phyloP scores from a whole-genome alignment of 2,329 filamentous ascomycete genomes.

The Apiospora arundinis region DNA sequence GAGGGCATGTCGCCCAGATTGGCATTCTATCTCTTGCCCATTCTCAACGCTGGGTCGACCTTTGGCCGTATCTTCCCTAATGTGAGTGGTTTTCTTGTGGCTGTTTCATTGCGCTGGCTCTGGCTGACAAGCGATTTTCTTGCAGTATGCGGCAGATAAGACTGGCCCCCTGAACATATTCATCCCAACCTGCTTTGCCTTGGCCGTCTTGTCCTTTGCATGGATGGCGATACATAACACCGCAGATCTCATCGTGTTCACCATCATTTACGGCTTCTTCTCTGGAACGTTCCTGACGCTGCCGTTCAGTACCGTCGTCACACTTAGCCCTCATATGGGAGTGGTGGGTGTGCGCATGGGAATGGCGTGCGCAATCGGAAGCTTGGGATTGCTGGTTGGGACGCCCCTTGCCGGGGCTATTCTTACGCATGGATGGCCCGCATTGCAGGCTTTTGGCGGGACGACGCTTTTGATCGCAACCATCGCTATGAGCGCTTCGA shows the following conservation, averaged over 20 bases:
- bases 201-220: slow-evolving; percentile 46
- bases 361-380: slow-evolving; percentile 6
- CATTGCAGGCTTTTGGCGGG: slow-evolving; percentile 2
- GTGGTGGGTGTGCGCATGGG: slow-evolving; percentile 7
- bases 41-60: slow-evolving; percentile 57
- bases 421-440: neutral
- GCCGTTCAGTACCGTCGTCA: neutral
- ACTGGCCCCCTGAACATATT: slow-evolving; percentile 52
- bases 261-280: slow-evolving; percentile 62
- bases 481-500: slow-evolving; percentile 2
- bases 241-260: slow-evolving; percentile 56
- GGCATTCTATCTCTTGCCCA: slow-evolving; percentile 56
- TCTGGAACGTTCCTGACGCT: slow-evolving; percentile 69
- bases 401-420: slow-evolving; percentile 13
- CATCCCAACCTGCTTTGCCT: slow-evolving; percentile 50
- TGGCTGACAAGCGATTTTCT: neutral
- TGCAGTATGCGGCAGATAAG: slow-evolving; percentile 6
- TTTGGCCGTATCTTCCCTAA: slow-evolving; percentile 29
- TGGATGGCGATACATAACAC: slow-evolving; percentile 52
- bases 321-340: slow-evolving; percentile 5
- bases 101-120: neutral
- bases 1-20: slow-evolving; percentile 50
- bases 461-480: neutral
- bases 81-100: slow-evolving; percentile 18
- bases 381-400: neutral